Percentiles rank a stretch among this genome's conserved stretches.
Evolutionary conservation across 805 yeast species (phyloP).

Genomic region (Ogataea paradorogensis): DNA sequence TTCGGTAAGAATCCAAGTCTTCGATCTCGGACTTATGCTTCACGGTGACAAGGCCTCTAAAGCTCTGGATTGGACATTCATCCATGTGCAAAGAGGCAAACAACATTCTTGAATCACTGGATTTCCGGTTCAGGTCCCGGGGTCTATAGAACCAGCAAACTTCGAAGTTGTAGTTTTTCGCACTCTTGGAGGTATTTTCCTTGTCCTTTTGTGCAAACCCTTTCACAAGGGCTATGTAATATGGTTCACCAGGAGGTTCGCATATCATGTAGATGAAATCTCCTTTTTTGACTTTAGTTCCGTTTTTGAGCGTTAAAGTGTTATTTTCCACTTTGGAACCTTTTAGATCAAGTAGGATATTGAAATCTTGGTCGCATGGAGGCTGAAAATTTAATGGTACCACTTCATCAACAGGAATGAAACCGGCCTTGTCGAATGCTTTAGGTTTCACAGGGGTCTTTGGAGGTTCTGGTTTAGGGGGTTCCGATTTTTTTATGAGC

Average conservation of each 20-base stretch:
- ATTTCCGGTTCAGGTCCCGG: constrained; percentile 67
- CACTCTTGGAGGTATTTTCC: constrained; percentile 36
- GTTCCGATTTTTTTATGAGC: constrained; percentile 5
- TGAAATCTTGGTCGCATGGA: constrained; percentile 38
- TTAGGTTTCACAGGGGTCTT: constrained; percentile 10
- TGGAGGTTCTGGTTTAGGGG: constrained; percentile 1
- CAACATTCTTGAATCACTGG: constrained; percentile 69
- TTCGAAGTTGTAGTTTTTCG: constrained; percentile 55
- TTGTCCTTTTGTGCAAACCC: constrained; percentile 56
- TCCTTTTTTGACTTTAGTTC: constrained; percentile 42
- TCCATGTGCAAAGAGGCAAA: constrained; percentile 87
- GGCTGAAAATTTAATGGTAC: constrained; percentile 55
- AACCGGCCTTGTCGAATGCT: constrained; percentile 14
- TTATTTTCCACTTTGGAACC: constrained; percentile 42
- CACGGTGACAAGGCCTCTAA: constrained; percentile 73
- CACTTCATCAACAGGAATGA: constrained; percentile 31
- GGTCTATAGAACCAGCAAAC: constrained; percentile 94
- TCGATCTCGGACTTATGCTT: constrained; percentile 64
- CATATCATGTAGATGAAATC: constrained; percentile 81
- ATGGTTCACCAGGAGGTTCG: constrained; percentile 95
- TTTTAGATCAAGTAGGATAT: constrained; percentile 39
- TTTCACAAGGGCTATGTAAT: constrained; percentile 79
- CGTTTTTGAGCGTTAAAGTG: constrained; percentile 39
- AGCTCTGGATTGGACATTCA: constrained; percentile 69
- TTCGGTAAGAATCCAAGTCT: constrained; percentile 52